Base-by-base conservation (phyloP, 2,329 filamentous ascomycete species). In the Parasarocladium wereldwijsianum region DNA sequence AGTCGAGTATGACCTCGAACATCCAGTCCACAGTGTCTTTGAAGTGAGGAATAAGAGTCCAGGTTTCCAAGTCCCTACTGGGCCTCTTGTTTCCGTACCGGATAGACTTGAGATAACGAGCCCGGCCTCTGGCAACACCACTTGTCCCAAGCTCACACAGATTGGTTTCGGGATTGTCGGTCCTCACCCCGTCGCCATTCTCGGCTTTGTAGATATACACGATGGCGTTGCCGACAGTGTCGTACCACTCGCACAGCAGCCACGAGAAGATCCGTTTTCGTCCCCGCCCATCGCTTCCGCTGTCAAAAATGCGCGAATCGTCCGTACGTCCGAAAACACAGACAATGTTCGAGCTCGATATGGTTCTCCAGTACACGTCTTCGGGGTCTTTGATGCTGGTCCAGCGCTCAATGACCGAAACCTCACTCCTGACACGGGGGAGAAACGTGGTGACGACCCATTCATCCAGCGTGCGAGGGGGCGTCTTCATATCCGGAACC, bases 1-100 rank as follows among this genome's bases (percentile, higher is more conserved):
- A 53, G 36, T 53, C 51, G 17, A 54, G 43, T 4, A 52, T 44
- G 3, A 50, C 26, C 22, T 49, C 36, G 30, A 52, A 55, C 29
- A 46, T 30, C 46, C 49, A 55, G 8, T 38, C 20, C n/a, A n/a
- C n/a, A n/a, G n/a, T n/a, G n/a, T n/a, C 9, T 24, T 17, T 10
- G 23, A 3, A 2, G 16, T 6, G 18, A n/a, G 16, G 12, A 15
- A 15, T 15, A 7, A 20, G 16, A 8, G 9, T 14, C 24, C 24
- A 26, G 14, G 24, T 26, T 26, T 8, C 8, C 13, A 21, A 3
- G 11, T 33, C 32, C 10, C 32, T 20, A 13, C 10, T 18, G 11
- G 32, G 32, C 3, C 14, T 24, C 5, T 15, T 12, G 14, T 45
- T 45, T 2, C 43, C 41, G 29, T 45, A 44, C 12, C 33, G 32